A percentile compares a stretch with the other conserved stretches of the same genome.
phyloP scores from a whole-genome alignment of 805 yeast species.

The Hanseniaspora occidentalis region DNA sequence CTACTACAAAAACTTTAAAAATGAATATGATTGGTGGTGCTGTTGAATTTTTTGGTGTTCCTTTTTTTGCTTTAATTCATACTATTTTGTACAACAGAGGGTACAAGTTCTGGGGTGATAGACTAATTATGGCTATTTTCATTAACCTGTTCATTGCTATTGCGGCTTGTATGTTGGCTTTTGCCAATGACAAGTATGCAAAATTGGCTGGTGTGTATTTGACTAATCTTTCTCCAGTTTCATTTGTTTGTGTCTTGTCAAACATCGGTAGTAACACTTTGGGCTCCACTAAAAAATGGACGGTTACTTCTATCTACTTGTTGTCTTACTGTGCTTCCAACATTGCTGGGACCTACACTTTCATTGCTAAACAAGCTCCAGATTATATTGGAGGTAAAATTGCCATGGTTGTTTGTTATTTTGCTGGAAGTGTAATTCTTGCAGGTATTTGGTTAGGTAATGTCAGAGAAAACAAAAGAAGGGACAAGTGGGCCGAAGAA shows the following conservation, averaged over 20 bases:
- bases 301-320: conserved; percentile 44
- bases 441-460: conserved; percentile 19
- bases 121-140: conserved; percentile 24
- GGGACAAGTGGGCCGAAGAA: conserved; percentile 25
- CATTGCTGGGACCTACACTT: conserved; percentile 64
- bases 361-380: conserved; percentile 47
- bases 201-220: conserved; percentile 30
- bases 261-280: conserved; percentile 40
- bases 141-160: conserved; percentile 20
- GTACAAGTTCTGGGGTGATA: conserved; percentile 11
- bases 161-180: conserved; percentile 33
- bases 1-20: conserved; percentile 28
- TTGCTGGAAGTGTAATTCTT: conserved; percentile 27
- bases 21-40: conserved; percentile 37
- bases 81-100: conserved; percentile 8
- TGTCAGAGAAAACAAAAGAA: conserved; percentile 29
- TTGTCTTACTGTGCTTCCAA: conserved; percentile 59
- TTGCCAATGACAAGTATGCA: conserved; percentile 24
- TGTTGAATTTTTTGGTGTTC: conserved; percentile 30
- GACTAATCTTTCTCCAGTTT: conserved; percentile 25
- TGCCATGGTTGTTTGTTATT: conserved; percentile 37
- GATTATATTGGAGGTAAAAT: conserved; percentile 42
- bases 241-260: conserved; percentile 25
- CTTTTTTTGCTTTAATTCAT: conserved; percentile 20
- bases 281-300: conserved; percentile 63